Conservation (phyloP, 208 protist genomes). For the Leishmania tropica region DNA sequence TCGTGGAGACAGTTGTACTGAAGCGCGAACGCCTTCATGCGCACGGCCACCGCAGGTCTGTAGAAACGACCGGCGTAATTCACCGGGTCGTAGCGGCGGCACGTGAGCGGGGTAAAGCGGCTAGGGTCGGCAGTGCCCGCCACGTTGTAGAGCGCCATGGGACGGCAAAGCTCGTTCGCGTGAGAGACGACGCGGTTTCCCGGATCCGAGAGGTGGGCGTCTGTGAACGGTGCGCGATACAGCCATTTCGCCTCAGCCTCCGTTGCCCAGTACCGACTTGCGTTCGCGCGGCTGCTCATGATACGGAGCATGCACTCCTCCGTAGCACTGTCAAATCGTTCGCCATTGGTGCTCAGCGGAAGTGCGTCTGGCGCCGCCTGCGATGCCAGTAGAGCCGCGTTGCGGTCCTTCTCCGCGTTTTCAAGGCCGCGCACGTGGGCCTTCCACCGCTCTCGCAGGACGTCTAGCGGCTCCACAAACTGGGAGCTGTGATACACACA, state of each 20-base stretch:
- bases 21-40: constrained; percentile 66
- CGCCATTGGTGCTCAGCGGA: constrained; percentile 70
- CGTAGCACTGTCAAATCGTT: constrained; percentile 46
- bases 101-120: constrained; percentile 40
- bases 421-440: not conserved
- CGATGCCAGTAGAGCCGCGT: not conserved
- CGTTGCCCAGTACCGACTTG: constrained; percentile 68
- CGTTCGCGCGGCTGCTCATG: not conserved
- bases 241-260: constrained; percentile 58
- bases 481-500: constrained; percentile 63
- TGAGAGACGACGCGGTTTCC: constrained; percentile 11
- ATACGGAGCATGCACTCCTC: constrained; percentile 23
- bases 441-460: constrained; percentile 31
- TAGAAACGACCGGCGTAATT: constrained; percentile 61
- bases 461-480: constrained; percentile 23
- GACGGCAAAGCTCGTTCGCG: constrained; percentile 7
- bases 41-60: constrained; percentile 34
- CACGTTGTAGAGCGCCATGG: constrained; percentile 57
- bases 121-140: constrained; percentile 33
- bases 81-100: constrained; percentile 62
- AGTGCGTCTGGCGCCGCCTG: not conserved
- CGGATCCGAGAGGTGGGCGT: constrained; percentile 23
- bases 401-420: not conserved
- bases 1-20: constrained; percentile 51
- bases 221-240: constrained; percentile 44